Conservation (phyloP, 495 filamentous ascomycete genomes). For the Bacidia rubella region DNA sequence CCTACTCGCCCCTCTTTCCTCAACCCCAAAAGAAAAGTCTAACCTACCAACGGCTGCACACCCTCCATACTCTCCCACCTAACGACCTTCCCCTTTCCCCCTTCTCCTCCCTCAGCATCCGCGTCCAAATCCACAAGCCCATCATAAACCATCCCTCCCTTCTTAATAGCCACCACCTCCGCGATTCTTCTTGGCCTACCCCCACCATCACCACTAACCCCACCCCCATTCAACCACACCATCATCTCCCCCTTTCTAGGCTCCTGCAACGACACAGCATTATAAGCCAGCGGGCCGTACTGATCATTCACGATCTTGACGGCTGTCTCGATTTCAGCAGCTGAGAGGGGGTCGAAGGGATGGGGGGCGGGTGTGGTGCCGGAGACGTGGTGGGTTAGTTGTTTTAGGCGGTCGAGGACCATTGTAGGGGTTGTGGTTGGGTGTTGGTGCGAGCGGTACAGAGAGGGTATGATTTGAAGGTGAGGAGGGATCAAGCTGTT, state of each 20-base stretch:
- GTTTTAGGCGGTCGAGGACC: slow-evolving; percentile 57
- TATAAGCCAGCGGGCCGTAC: slow-evolving; percentile 65
- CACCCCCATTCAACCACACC: slow-evolving; percentile 71
- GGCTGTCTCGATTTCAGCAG: slow-evolving; percentile 61
- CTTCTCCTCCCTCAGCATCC: not conserved
- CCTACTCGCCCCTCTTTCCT: too few relatives aligned
- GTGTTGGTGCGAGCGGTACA: not conserved
- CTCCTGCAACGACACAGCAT: slow-evolving; percentile 79
- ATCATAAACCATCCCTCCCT: slow-evolving; percentile 71
- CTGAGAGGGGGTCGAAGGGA: slow-evolving; percentile 74
- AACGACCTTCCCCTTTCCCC: slow-evolving; percentile 40
- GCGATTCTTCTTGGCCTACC: slow-evolving; percentile 60
- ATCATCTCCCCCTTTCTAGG: slow-evolving; percentile 80
- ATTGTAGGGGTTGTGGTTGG: slow-evolving; percentile 22
- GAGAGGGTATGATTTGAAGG: not conserved
- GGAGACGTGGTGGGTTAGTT: slow-evolving; percentile 51
- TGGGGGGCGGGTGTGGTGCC: slow-evolving; percentile 46
- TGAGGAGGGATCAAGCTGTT: not conserved
- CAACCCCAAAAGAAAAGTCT: too few relatives aligned
- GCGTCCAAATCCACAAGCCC: slow-evolving; percentile 66
- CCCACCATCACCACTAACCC: slow-evolving; percentile 42
- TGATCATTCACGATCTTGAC: slow-evolving; percentile 57
- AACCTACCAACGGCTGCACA: slow-evolving; percentile 64
- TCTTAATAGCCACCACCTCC: slow-evolving; percentile 76
- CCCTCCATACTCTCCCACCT: slow-evolving; percentile 67